These are phyloP conservation scores for Saccharomyces hybrid DNA, from an alignment of 1,139 yeast species.

Conservation along the genomic window DNA sequence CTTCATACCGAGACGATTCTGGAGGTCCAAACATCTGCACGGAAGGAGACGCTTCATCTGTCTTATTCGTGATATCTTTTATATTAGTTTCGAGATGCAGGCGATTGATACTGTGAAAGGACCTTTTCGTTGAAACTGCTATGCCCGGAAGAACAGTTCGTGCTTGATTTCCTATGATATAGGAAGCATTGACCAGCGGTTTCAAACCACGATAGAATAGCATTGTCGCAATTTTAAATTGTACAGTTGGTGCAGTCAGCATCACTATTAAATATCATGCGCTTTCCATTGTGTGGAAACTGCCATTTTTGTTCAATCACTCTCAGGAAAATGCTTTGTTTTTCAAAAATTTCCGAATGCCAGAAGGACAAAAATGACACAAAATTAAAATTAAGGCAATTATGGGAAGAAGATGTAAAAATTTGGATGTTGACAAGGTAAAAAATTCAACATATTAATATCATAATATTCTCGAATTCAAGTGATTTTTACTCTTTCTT, in stretches of 20 bases:
- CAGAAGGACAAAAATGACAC: background rate
- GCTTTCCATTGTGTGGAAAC: background rate
- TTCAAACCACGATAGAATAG: background rate
- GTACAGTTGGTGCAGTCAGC: background rate
- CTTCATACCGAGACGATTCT: conserved; percentile 53
- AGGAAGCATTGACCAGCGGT: background rate
- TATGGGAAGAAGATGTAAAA: background rate
- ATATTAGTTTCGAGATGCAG: conserved; percentile 35
- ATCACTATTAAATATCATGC: background rate
- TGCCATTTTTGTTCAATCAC: background rate
- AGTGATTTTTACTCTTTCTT: background rate
- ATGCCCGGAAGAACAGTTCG: background rate
- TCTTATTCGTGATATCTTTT: conserved; percentile 61
- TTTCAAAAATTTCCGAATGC: background rate
- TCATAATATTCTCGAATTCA: too few species aligned
- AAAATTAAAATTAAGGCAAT: background rate
- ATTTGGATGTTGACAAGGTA: background rate
- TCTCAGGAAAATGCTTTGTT: background rate
- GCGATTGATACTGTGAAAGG: background rate
- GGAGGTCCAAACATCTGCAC: conserved; percentile 44
- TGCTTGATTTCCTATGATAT: background rate
- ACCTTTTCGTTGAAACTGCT: background rate
- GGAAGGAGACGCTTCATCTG: conserved; percentile 54
- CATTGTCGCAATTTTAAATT: background rate
- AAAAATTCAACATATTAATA: background rate